Conservation (phyloP, 768 basidiomycete species). For the Russula olivacea region DNA sequence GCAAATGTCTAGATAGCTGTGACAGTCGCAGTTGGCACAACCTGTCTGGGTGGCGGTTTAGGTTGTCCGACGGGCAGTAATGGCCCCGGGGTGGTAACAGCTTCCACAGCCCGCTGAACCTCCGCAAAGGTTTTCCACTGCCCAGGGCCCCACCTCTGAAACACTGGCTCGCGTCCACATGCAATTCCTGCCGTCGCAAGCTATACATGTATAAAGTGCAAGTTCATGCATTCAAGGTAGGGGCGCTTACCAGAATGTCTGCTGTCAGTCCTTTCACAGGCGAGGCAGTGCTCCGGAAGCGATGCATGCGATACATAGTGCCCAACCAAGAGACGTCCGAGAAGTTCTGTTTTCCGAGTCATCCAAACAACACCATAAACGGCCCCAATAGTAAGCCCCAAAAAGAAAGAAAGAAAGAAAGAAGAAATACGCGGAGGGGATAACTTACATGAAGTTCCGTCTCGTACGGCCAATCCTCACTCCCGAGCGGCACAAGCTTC, state of each 20-base stretch:
- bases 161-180: conserved; percentile 45
- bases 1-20: neutral
- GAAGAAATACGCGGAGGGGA: too few relatives aligned
- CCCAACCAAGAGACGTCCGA: conserved; percentile 42
- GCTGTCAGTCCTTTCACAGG: conserved; percentile 81
- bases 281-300: conserved; percentile 71
- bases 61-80: neutral
- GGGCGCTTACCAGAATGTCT: conserved; percentile 57
- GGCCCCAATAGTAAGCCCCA: neutral
- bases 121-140: conserved; percentile 35
- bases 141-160: conserved; percentile 51
- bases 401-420: too few relatives aligned
- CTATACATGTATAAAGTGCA: conserved; percentile 31
- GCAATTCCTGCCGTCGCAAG: conserved; percentile 65
- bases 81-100: neutral
- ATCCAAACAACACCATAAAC: neutral
- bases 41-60: neutral
- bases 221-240: neutral
- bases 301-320: conserved; percentile 71
- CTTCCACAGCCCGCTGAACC: conserved; percentile 25
- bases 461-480: conserved; percentile 78
- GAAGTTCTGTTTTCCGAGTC: conserved; percentile 41
- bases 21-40: neutral
- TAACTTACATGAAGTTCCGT: conserved; percentile 55
- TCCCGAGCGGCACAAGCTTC: conserved; percentile 48